Evolutionary conservation across 768 basidiomycete species (phyloP).

Genomic region (Filobasidium floriforme): DNA sequence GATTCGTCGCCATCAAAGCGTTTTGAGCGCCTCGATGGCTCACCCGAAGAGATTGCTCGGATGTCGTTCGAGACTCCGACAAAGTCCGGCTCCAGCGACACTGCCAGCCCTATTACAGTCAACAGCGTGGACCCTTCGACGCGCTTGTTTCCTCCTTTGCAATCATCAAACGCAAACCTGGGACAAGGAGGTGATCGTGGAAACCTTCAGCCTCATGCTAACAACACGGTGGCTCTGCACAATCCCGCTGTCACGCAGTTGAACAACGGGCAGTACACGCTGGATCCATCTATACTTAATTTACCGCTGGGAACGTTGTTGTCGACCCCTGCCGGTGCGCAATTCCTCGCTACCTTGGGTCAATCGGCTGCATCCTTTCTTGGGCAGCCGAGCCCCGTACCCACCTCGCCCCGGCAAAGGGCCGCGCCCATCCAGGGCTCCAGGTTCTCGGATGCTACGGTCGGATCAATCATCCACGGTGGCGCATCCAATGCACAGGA

Average conservation of each 20-base stretch:
- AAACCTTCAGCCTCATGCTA: constrained; percentile 24
- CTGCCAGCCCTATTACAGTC: neutral
- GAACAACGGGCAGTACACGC: constrained; percentile 30
- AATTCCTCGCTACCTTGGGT: constrained; percentile 31
- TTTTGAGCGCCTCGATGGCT: constrained; percentile 22
- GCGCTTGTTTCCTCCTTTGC: neutral
- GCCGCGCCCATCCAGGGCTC: neutral
- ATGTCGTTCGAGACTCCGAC: constrained; percentile 12
- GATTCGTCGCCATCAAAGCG: constrained; percentile 19
- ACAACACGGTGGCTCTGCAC: constrained; percentile 26
- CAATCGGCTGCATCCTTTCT: constrained; percentile 21
- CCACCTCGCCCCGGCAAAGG: neutral
- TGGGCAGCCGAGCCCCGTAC: neutral
- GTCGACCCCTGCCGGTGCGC: constrained; percentile 41
- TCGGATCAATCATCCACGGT: constrained; percentile 2
- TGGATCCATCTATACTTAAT: constrained; percentile 38
- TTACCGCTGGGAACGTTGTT: constrained; percentile 42
- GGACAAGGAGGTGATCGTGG: neutral
- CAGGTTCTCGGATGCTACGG: neutral
- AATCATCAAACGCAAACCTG: neutral
- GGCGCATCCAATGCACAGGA: constrained; percentile 4
- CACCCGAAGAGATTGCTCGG: constrained; percentile 19
- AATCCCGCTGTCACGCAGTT: constrained; percentile 4
- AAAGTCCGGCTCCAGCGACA: neutral
- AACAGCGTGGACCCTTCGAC: neutral